Evolutionary conservation across 2,329 filamentous ascomycete genomes (phyloP).

Genomic region (Fusarium pseudoanthophilum): DNA sequence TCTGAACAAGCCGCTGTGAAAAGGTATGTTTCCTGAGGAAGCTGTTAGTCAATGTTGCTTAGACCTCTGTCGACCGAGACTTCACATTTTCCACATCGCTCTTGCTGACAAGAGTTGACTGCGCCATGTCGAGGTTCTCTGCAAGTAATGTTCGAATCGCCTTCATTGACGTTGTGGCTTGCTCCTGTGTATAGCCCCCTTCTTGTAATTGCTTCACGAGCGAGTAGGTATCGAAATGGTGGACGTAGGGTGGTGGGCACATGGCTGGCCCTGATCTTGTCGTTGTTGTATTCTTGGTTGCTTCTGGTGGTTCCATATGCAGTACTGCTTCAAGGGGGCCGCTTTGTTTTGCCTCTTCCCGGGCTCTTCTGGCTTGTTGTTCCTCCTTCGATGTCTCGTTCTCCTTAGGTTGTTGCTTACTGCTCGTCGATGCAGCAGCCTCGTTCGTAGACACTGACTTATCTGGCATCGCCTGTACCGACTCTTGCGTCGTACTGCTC

Average conservation of each 20-base stretch:
- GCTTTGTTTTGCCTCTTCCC: slow-evolving; percentile 54
- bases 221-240: slow-evolving; percentile 96
- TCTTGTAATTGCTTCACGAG: slow-evolving; percentile 84
- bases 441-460: slow-evolving; percentile 10
- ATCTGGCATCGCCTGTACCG: slow-evolving; percentile 5
- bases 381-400: slow-evolving; percentile 27
- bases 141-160: slow-evolving; percentile 81
- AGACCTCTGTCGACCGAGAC: neutral
- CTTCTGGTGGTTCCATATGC: slow-evolving; percentile 57
- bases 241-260: slow-evolving; percentile 81
- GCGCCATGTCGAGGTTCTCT: slow-evolving; percentile 83
- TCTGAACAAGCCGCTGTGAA: slow-evolving; percentile 95
- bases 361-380: slow-evolving; percentile 44
- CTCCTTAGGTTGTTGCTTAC: slow-evolving; percentile 7
- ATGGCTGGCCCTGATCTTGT: slow-evolving; percentile 71
- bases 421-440: slow-evolving; percentile 8
- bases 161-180: slow-evolving; percentile 92
- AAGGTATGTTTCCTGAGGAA: slow-evolving; percentile 80
- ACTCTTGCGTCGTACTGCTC: slow-evolving; percentile 5
- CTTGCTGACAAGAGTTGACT: slow-evolving; percentile 84
- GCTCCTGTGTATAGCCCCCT: slow-evolving; percentile 76
- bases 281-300: slow-evolving; percentile 41
- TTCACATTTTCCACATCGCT: slow-evolving; percentile 85
- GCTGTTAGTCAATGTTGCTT: slow-evolving; percentile 23
- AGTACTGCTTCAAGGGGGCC: slow-evolving; percentile 64